These are phyloP conservation scores for Schwanniomyces polymorphus DNA, from an alignment of 805 yeast species.

Conservation along the genomic window DNA sequence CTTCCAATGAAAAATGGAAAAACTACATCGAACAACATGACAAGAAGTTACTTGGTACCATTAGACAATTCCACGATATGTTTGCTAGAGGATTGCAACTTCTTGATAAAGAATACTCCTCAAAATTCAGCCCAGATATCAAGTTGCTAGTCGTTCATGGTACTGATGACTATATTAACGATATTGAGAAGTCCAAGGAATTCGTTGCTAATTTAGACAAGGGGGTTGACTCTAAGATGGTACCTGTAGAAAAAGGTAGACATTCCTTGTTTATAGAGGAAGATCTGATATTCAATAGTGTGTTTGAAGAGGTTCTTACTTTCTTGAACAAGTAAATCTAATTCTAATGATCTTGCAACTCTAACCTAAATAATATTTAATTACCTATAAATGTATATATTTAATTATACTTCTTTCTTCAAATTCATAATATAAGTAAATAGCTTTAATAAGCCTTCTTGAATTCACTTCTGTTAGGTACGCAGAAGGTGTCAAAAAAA, in stretches of 20 bases:
- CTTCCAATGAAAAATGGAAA: slow-evolving; percentile 48
- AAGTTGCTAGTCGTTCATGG: slow-evolving; percentile 66
- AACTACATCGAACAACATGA: slow-evolving; percentile 43
- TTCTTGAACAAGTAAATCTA: slow-evolving; percentile 23
- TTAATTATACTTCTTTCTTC: too few relatives aligned
- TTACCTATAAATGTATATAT: too few relatives aligned
- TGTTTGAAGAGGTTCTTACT: slow-evolving; percentile 35
- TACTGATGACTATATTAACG: slow-evolving; percentile 60
- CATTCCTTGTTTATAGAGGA: slow-evolving; percentile 50
- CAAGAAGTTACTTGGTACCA: slow-evolving; percentile 45
- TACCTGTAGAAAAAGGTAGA: slow-evolving; percentile 28
- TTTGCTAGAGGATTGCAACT: slow-evolving; percentile 60
- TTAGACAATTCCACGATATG: slow-evolving; percentile 64
- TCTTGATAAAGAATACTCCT: slow-evolving; percentile 32
- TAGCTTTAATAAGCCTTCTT: too few relatives aligned
- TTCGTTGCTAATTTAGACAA: slow-evolving; percentile 38
- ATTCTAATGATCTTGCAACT: not conserved
- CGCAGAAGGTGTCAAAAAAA: too few relatives aligned
- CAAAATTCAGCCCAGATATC: slow-evolving; percentile 34
- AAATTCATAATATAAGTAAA: too few relatives aligned
- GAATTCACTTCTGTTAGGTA: too few relatives aligned
- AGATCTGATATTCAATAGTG: slow-evolving; percentile 37
- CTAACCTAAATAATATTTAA: too few relatives aligned
- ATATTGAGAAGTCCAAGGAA: slow-evolving; percentile 43
- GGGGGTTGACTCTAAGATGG: slow-evolving; percentile 30